These are phyloP conservation scores for Dactylellina drechsleri DNA, from an alignment of 2,329 filamentous ascomycete genomes.

Conservation along the genomic window DNA sequence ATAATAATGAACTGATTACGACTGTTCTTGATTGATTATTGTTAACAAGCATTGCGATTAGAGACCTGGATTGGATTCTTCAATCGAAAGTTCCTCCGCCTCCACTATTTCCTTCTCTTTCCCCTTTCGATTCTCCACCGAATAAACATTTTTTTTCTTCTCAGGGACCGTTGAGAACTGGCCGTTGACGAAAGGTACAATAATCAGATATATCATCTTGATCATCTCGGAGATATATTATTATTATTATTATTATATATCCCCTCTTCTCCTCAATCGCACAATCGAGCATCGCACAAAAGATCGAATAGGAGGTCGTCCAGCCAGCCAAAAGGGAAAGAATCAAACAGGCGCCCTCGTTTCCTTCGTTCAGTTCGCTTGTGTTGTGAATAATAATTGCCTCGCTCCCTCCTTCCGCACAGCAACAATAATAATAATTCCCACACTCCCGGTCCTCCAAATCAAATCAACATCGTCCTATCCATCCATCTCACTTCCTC, in stretches of 20 bases:
- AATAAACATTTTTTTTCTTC: neutral
- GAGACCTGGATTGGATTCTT: neutral
- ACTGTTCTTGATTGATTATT: too few relatives aligned
- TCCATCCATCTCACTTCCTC: slow-evolving; percentile 53
- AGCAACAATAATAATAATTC: slow-evolving; percentile 5
- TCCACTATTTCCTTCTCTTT: slow-evolving; percentile 26
- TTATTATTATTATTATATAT: too few relatives aligned
- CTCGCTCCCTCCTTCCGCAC: slow-evolving; percentile 43
- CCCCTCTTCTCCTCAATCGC: too few relatives aligned
- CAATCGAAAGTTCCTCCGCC: slow-evolving; percentile 11
- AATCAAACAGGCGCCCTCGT: neutral
- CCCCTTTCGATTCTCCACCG: slow-evolving; percentile 25
- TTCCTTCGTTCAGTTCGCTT: slow-evolving; percentile 6
- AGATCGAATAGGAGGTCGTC: slow-evolving; percentile 3
- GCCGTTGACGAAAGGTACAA: slow-evolving; percentile 4
- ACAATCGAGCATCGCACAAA: too few relatives aligned
- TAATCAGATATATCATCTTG: neutral
- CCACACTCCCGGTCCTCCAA: slow-evolving; percentile 37
- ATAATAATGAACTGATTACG: neutral
- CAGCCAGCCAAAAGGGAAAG: neutral
- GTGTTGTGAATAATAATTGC: slow-evolving; percentile 11
- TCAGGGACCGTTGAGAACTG: neutral
- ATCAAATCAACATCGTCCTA: slow-evolving; percentile 44
- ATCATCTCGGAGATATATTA: slow-evolving; percentile 23
- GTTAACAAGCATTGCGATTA: too few relatives aligned